phyloP scores from a whole-genome alignment of 1,284 basidiomycete genomes.

The Ustilago shanxiensis region DNA sequence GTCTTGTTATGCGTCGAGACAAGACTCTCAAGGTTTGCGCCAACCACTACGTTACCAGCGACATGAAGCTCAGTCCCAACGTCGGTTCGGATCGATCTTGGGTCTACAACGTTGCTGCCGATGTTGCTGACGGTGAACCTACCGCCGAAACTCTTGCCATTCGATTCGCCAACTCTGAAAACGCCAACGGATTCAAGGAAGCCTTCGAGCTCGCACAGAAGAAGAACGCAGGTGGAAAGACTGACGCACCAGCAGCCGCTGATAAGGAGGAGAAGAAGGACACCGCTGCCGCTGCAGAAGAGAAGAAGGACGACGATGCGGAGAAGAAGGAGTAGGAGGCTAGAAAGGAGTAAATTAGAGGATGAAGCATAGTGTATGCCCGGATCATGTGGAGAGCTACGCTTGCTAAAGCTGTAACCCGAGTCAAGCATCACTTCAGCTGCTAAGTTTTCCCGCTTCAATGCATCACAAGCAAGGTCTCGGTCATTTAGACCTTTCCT shows the following conservation, averaged over 20 bases:
- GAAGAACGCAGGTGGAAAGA: conserved; percentile 51
- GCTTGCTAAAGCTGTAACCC: conserved; percentile 37
- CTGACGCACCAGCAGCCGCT: conserved; percentile 28
- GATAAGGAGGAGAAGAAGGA: conserved; percentile 38
- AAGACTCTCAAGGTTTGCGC: conserved; percentile 99
- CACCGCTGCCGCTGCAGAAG: conserved; percentile 18
- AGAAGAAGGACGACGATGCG: conserved; percentile 29
- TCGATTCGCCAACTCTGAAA: conserved; percentile 96
- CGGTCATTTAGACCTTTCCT: too few relatives aligned
- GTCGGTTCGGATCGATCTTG: conserved; percentile 99
- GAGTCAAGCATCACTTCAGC: background rate
- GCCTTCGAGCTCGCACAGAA: conserved; percentile 65
- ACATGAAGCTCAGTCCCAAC: conserved; percentile 97
- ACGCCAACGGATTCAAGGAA: conserved; percentile 68
- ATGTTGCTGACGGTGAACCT: conserved; percentile 84
- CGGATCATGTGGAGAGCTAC: background rate
- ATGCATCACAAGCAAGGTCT: background rate
- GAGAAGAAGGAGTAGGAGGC: conserved; percentile 44
- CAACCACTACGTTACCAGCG: conserved; percentile 90
- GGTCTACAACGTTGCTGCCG: conserved; percentile 93
- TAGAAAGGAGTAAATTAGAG: conserved; percentile 26
- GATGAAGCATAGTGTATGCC: background rate
- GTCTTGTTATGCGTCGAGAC: conserved; percentile 99
- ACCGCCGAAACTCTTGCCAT: conserved; percentile 96
- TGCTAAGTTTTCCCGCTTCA: background rate